Evolutionary conservation across 2,329 filamentous ascomycete genomes (phyloP).

Genomic region (Didymella arachidicola): DNA sequence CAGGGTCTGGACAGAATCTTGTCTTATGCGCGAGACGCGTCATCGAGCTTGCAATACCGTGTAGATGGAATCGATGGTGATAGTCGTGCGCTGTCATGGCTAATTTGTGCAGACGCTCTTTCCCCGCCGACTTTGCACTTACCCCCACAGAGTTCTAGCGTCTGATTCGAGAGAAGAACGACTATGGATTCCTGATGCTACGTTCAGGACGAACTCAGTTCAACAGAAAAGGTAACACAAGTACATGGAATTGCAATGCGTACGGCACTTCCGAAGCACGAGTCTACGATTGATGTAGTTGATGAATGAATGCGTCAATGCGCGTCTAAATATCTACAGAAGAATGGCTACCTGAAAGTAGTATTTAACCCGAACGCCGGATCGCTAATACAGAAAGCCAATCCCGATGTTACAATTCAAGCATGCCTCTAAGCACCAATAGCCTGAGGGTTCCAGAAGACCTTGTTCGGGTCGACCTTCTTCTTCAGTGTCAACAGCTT

Average conservation of each 20-base stretch:
- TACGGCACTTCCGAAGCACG: not conserved
- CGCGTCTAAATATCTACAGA: conserved; percentile 7
- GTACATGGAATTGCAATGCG: no score
- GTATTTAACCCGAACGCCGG: conserved; percentile 7
- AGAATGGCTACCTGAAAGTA: conserved; percentile 4
- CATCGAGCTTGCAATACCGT: no score
- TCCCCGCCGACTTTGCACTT: not conserved
- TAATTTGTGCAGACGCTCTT: not conserved
- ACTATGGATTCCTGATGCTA: no score
- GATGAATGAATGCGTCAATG: not conserved
- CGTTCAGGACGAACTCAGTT: no score
- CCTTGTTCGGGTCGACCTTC: conserved; percentile 50
- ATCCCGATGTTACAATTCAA: not conserved
- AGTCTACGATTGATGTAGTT: not conserved
- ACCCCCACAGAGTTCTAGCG: no score
- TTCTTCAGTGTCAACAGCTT: conserved; percentile 51
- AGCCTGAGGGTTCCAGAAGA: conserved; percentile 52
- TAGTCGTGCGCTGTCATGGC: not conserved
- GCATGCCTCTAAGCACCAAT: conserved; percentile 36
- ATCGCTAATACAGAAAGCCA: conserved; percentile 9
- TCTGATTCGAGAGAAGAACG: no score
- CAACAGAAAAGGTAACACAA: no score
- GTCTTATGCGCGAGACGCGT: not conserved
- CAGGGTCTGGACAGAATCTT: not conserved
- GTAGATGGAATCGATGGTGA: not conserved